A percentile compares a stretch with the other conserved stretches of the same genome.
phyloP scores from a whole-genome alignment of 2,329 filamentous ascomycete species.

The Seiridium cupressi region DNA sequence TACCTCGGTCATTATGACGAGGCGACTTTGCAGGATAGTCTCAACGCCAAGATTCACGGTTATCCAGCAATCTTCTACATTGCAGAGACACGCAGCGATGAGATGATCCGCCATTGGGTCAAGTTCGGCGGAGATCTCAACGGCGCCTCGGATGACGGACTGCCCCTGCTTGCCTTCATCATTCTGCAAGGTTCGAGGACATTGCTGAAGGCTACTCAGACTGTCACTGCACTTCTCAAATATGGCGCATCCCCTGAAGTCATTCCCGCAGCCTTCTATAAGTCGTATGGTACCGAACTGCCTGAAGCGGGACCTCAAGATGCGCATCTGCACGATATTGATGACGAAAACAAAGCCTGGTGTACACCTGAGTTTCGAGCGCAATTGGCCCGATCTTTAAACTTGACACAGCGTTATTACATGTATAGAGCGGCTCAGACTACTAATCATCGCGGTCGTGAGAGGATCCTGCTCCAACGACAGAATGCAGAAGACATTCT shows the following conservation, averaged over 20 bases:
- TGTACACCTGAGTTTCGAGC: constrained; percentile 10
- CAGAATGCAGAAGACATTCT: constrained; percentile 13
- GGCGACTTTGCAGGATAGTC: not conserved
- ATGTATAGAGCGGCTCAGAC: constrained; percentile 14
- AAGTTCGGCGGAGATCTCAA: constrained; percentile 19
- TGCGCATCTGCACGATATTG: constrained; percentile 8
- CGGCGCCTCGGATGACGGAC: constrained; percentile 9
- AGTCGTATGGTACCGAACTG: constrained; percentile 11
- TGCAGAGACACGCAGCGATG: constrained; percentile 14
- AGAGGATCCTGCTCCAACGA: constrained; percentile 9
- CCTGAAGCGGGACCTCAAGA: constrained; percentile 11
- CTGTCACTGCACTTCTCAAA: constrained; percentile 13
- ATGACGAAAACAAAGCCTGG: constrained; percentile 12
- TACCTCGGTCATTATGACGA: constrained; percentile 11
- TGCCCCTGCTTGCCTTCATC: constrained; percentile 18
- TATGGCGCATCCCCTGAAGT: constrained; percentile 14
- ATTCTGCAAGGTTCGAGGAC: constrained; percentile 11
- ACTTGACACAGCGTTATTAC: constrained; percentile 20
- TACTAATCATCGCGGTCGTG: constrained; percentile 9
- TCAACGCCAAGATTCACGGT: constrained; percentile 15
- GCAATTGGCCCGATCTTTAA: constrained; percentile 11
- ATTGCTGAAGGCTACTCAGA: constrained; percentile 10
- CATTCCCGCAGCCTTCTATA: constrained; percentile 17
- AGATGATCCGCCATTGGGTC: constrained; percentile 17
- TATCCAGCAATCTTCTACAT: constrained; percentile 21